Evolutionary conservation across 352 stramenopile species (phyloP).

Genomic region (Stramenopiles sp.): DNA sequence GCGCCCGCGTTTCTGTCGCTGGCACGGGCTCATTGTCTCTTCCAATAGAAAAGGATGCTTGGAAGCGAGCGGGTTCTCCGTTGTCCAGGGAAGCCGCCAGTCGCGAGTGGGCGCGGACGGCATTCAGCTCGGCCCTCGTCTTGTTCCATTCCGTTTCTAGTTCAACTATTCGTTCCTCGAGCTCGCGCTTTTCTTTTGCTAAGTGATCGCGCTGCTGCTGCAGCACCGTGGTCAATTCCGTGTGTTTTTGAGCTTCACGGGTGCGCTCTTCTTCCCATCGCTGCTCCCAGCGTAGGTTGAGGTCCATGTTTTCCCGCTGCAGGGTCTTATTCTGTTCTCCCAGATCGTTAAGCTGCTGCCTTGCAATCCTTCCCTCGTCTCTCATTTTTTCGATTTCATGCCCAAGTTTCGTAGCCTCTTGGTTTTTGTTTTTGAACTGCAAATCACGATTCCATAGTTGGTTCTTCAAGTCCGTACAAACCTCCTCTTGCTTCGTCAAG

Average conservation of each 20-base stretch:
- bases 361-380: not conserved
- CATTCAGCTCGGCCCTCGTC: not conserved
- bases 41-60: too few species aligned
- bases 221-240: not conserved
- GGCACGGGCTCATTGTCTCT: too few species aligned
- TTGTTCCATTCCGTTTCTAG: constrained; percentile 18
- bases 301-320: not conserved
- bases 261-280: not conserved
- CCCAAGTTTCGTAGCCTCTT: not conserved
- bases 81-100: not conserved
- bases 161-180: constrained; percentile 13
- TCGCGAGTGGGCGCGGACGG: not conserved
- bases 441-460: constrained; percentile 5
- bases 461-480: not conserved
- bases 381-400: not conserved
- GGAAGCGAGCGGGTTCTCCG: too few species aligned
- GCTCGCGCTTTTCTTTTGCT: not conserved
- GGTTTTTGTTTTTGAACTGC: not conserved
- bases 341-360: not conserved
- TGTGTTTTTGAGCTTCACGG: not conserved
- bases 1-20: too few species aligned
- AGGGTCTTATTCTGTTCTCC: not conserved
- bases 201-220: not conserved
- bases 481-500: not conserved
- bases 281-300: not conserved